Base-by-base conservation (phyloP, 306 rosid genomes). In the Ochetophila trinervis region DNA sequence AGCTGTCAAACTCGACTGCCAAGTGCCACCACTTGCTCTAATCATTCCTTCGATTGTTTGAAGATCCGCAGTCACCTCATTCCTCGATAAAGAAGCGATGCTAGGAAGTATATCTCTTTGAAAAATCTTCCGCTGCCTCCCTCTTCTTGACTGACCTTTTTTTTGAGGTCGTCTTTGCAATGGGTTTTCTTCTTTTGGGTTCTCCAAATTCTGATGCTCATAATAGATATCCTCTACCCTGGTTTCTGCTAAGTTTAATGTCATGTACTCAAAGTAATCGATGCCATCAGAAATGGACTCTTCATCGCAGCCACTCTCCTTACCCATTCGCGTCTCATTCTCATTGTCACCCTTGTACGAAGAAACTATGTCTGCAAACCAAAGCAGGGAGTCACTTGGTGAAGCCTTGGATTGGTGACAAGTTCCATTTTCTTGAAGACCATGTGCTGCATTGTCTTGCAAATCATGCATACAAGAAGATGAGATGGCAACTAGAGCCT, bases 31-130 rank as follows among this genome's bases (percentile, higher is more conserved):
- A 4, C 79, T 83, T 48, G 88, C 86, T 77, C 81, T 80, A 86
- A 86, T 88, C 58, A 90, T 76, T 60, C 97, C 97, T 55, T 91
- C 95, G 66, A 90, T 86, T 63, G 84, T 83, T 61, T 93, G 97
- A 82, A 93, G 79, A 88, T 86, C 97, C 70, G 88, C 96, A 3
- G 90, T 90, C 58, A 90, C 95, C 81, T 94, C 97, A 62, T 94
- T 89, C 78, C 94, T 83, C 16, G 90, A 81, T 65, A 94, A 73
- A 58, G 95, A 88, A 10, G 80, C 63, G 58, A 94, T 82, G 50
- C 91, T 86, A 0, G 96, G 96, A 65, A 88, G 97, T 51, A 90
- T 84, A 72, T 94, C 96, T 82, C 87, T 83, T 71, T 82, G 97
- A 78, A 93, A 93, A 51, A 90, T 97, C 83, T 91, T 86, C 63